Evolutionary conservation across 2,329 filamentous ascomycete species (phyloP), one percentile per base, ranked within the genome.

Genomic region (Tolypocladium endophyticum): DNA sequence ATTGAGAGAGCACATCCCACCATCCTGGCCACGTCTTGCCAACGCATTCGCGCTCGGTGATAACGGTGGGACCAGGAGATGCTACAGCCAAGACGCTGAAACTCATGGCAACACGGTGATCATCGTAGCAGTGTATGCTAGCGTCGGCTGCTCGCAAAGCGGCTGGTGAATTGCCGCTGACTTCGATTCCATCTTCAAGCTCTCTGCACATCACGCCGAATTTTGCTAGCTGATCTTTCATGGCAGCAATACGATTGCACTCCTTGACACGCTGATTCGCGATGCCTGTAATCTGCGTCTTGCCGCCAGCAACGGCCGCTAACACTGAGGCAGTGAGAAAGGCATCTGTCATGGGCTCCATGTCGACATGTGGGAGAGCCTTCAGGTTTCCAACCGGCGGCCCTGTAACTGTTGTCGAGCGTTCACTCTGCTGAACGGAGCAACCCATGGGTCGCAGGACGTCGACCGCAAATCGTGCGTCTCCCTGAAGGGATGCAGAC

Each of bases 341-440:
- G 56, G 94, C 94, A 74, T 99, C 94, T 0, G 94, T 99, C 94
- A 99, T 99, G 1, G 93, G 89, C 73, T 97, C 94, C 94, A 99
- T 99, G 69, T 99, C 92, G 35, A 99, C 86, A 61, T 93, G 88
- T 23, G 86, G 77, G 16, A 99, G 77, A 0, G 90, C 87, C 66
- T 86, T 86, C 45, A 99, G 77, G 20, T 81, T 75, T 14, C 94
- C 93, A 59, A 81, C 74, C 2, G 83, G 75, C n/a, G 94, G 94
- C 1, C 94, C 94, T 11, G 88, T 96, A 11, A 99, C 94, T 0
- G 92, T 97, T 1, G 94, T 99, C 1, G 92, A 95, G 23, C 82
- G 86, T 58, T 85, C 85, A 0, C 88, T 90, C 74, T 99, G 94
- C 65, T 90, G 81, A 7, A 99, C 94, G 3, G 79, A 82, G 74